A percentile compares a stretch with the other conserved stretches of the same genome.
Evolutionary conservation across 805 yeast genomes (phyloP).

Genomic region (Saccharomycopsis amapae): DNA sequence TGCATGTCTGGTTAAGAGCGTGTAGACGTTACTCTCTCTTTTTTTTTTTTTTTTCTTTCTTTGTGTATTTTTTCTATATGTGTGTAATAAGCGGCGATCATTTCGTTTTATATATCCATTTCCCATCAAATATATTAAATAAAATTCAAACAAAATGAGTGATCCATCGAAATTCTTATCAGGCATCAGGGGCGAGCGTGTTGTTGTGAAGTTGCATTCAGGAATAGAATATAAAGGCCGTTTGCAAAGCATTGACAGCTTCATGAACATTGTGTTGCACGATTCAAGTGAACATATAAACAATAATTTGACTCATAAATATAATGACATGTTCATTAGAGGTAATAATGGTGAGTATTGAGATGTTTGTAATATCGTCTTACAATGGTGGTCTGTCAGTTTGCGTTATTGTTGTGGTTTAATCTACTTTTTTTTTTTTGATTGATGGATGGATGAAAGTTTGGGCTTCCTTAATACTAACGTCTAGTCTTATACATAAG

Average conservation of each 20-base stretch:
- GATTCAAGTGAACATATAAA: slow-evolving; percentile 55
- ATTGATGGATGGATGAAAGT: neutral
- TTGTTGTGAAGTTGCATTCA: slow-evolving; percentile 75
- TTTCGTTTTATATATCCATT: too few relatives aligned
- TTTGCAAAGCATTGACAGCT: slow-evolving; percentile 89
- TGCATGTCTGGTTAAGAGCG: too few relatives aligned
- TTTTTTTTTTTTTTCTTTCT: too few relatives aligned
- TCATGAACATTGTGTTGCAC: slow-evolving; percentile 85
- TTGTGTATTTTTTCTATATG: too few relatives aligned
- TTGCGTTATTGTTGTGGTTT: neutral
- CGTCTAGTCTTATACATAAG: slow-evolving; percentile 9
- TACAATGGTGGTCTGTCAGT: too few relatives aligned
- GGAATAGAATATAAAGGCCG: slow-evolving; percentile 77
- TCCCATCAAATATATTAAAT: too few relatives aligned
- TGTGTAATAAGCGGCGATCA: too few relatives aligned
- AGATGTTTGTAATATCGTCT: neutral
- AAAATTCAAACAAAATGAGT: slow-evolving; percentile 12
- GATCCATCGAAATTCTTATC: slow-evolving; percentile 70
- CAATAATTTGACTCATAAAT: slow-evolving; percentile 42
- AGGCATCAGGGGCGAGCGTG: slow-evolving; percentile 71
- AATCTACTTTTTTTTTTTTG: neutral
- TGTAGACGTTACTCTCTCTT: too few relatives aligned
- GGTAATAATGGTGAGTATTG: slow-evolving; percentile 70
- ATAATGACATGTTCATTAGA: slow-evolving; percentile 78
- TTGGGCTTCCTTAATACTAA: too few relatives aligned